A percentile compares a stretch with the other conserved stretches of the same genome.
Conservation (phyloP, 306 rosid genomes). For the Senna tora region DNA sequence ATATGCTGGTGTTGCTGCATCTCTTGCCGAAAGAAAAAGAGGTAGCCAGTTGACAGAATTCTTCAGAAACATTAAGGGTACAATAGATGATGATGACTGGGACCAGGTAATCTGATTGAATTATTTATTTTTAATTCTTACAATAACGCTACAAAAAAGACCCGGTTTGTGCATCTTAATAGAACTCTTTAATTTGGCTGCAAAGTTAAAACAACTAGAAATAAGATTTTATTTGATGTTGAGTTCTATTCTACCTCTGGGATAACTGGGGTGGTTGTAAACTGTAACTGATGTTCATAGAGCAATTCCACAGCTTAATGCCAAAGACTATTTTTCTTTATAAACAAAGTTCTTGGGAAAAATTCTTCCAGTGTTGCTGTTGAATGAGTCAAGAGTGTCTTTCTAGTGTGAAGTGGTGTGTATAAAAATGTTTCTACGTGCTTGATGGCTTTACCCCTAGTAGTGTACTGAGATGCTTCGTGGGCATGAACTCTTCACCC, state of each 20-base stretch:
- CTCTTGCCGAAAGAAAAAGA: constrained; percentile 93
- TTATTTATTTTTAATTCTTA: constrained; percentile 34
- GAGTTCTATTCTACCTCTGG: constrained; percentile 10
- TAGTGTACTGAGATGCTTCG: not conserved
- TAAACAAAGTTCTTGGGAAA: constrained; percentile 18
- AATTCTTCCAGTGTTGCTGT: not conserved
- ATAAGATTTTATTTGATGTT: constrained; percentile 22
- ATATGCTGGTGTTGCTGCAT: constrained; percentile 95
- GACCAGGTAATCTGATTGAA: constrained; percentile 72
- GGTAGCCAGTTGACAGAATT: constrained; percentile 93
- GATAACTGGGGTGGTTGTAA: constrained; percentile 23
- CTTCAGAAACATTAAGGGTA: constrained; percentile 89
- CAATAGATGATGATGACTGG: constrained; percentile 96
- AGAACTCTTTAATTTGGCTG: constrained; percentile 28
- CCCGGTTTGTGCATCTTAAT: constrained; percentile 7
- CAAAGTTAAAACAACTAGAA: constrained; percentile 11
- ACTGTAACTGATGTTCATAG: constrained; percentile 9
- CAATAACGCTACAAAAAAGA: constrained; percentile 1
- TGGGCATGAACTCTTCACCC: not conserved
- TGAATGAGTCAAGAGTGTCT: not conserved
- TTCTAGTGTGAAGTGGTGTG: not conserved
- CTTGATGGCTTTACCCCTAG: not conserved
- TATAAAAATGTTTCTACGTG: not conserved
- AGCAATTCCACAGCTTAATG: constrained; percentile 25
- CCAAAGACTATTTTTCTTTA: not conserved